Base-by-base conservation (phyloP, 108 stramenopile species). In the Asterionellopsis glacialis region DNA sequence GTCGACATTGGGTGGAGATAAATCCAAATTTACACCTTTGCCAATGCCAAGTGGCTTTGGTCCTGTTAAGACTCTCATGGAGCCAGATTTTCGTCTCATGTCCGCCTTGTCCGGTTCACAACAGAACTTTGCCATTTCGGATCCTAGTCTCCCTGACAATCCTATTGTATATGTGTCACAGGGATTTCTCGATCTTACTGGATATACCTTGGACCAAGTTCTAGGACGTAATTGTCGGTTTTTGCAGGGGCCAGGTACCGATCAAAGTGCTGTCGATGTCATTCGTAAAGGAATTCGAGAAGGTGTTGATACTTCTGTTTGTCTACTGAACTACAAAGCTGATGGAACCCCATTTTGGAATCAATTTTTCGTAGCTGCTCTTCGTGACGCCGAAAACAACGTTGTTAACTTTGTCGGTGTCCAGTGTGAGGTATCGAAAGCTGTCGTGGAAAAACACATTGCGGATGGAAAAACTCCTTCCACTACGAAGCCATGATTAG, bases 341-440 rank as follows among this genome's bases (percentile, higher is more conserved):
- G 97, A 96, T 68, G 97, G 97, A 18, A 91, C 94, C 5, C 94
- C 96, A 25, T 97, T 97, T 68, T 97, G 95, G 95, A 98, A 98
- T 79, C 95, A 97, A 64, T 92, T 98, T 76, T 97, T 97, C 71
- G 88, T 96, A 15, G 96, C 96, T 1, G 91, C 95, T n/a, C 67
- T 98, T 24, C 62, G 95, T 51, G 95, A 97, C 74, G 91, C 89
- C 33, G 91, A 91, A 57, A 91, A 92, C 55, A 91, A 94, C 63
- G 90, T 98, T 18, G 93, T 96, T 38, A 97, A 97, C 64, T 97
- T 94, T 70, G 95, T 98, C 10, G 96, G 97, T 33, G 96, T 98
- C 9, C 97, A 98, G 74, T 94, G 93, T 59, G 93, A 94, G 67
- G 93, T 94, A 10, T 78, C 75, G 57, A 94, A 94, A 73, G 93